Base-by-base conservation (phyloP, 2,329 filamentous ascomycete species). In the Fusarium guadeloupense region DNA sequence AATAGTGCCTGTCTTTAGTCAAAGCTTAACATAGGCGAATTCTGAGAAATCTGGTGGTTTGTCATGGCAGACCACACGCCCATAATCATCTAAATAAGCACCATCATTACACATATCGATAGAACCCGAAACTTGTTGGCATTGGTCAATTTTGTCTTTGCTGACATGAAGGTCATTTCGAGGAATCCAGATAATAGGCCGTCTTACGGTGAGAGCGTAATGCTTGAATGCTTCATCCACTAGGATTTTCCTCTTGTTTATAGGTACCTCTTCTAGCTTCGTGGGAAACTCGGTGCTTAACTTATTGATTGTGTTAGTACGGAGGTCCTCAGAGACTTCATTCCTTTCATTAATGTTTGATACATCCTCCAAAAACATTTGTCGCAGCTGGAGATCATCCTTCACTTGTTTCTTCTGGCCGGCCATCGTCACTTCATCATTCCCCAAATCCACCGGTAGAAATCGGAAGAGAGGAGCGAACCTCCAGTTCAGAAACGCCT, bases 141-240 rank as follows among this genome's bases (percentile, higher is more conserved):
- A 46, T 38, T 28, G 43, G 33, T 5, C 14, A 38, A 98, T 89
- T 78, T 99, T 95, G 67, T 98, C 94, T 67, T 96, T 92, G 64
- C 91, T 93, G 53, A 99, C 85, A 6, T 95, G 95, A 6, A 98
- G 76, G 65, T 95, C 90, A 71, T 99, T 95, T 10, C 89, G 86
- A 0, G 95, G 95, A 39, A 99, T 91, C 95, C 95, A 99, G 21
- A 99, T 88, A 0, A 91, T 92, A 0, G 95, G 95, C 47, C 93
- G 85, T 45, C 90, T 86, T 2, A 93, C 91, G 8, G 94, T 87
- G 31, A 97, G 81, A 1, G 95, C 95, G 28, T 88, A 88, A 71
- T 99, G 95, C 76, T 93, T 89, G 76, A 99, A 99, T 1, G 94
- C 93, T 69, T 93, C 30, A 21, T 26, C 13, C 16, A 45, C 12